Conservation (phyloP, 1,284 basidiomycete species). For the Pyrrhoderma lamaoense region DNA sequence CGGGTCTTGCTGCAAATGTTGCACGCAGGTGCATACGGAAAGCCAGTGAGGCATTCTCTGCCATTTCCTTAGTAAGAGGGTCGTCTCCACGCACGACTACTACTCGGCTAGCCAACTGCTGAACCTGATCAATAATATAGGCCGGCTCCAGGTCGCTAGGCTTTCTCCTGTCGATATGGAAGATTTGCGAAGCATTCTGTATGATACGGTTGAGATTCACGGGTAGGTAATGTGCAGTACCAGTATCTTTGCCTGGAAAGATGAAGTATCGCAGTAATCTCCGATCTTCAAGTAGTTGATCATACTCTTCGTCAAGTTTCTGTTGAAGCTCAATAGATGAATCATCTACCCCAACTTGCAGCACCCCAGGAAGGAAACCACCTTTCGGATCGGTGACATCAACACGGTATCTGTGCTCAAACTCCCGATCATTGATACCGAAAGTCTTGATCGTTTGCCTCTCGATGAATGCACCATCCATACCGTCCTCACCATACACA, state of each 20-base stretch:
- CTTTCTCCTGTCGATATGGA: slow-evolving; percentile 92
- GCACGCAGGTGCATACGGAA: slow-evolving; percentile 94
- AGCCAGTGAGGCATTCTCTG: slow-evolving; percentile 84
- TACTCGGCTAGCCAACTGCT: slow-evolving; percentile 63
- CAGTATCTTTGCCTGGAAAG: slow-evolving; percentile 74
- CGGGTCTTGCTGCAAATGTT: slow-evolving; percentile 75
- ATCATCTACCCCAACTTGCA: slow-evolving; percentile 94
- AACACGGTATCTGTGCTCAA: slow-evolving; percentile 87
- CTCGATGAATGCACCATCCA: slow-evolving; percentile 98
- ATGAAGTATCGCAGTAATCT: slow-evolving; percentile 73
- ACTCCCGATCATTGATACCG: slow-evolving; percentile 75
- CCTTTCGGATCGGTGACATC: slow-evolving; percentile 81
- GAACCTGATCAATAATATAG: slow-evolving; percentile 79
- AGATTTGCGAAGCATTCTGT: slow-evolving; percentile 94
- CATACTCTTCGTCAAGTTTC: slow-evolving; percentile 85
- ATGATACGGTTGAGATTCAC: slow-evolving; percentile 94
- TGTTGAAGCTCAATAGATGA: slow-evolving; percentile 85
- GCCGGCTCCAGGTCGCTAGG: slow-evolving; percentile 88
- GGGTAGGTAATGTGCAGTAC: slow-evolving; percentile 74
- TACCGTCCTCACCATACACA: slow-evolving; percentile 96
- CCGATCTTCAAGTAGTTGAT: slow-evolving; percentile 73
- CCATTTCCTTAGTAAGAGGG: slow-evolving; percentile 64
- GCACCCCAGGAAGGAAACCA: slow-evolving; percentile 71
- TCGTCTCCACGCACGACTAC: slow-evolving; percentile 87
- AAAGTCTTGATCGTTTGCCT: slow-evolving; percentile 90